Base-by-base conservation (phyloP, 2,329 filamentous ascomycete species). In the Monilinia vaccinii-corymbosi region DNA sequence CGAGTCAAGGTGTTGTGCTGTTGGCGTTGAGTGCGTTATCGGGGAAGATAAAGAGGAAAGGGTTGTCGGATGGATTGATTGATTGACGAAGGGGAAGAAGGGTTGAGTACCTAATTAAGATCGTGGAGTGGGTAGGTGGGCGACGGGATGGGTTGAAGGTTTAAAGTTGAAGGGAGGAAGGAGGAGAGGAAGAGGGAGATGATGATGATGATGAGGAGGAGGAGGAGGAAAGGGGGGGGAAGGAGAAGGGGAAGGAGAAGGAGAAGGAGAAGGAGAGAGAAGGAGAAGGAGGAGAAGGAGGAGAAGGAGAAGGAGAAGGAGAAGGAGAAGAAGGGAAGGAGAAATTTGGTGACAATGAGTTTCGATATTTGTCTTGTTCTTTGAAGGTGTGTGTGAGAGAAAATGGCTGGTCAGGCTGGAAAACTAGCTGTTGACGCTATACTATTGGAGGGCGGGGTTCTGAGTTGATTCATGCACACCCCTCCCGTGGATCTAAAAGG, bases 171-270 rank as follows among this genome's bases (percentile, higher is more conserved):
- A 62, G 61, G 58, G 64, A 50, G 63, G 60, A 50, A 48, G 50
- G 48, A 61, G 56, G 68, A 60, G 61, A 62, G 56, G 63, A 61
- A 63, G 55, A n/a, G n/a, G n/a, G n/a, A n/a, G n/a, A n/a, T n/a
- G n/a, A n/a, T n/a, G n/a, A n/a, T n/a, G n/a, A n/a, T n/a, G n/a
- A n/a, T n/a, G n/a, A n/a, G n/a, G n/a, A n/a, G n/a, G n/a, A n/a
- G n/a, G n/a, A n/a, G n/a, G n/a, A n/a, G n/a, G n/a, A n/a, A n/a
- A n/a, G n/a, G n/a, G n/a, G n/a, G n/a, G n/a, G n/a, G n/a, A n/a
- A n/a, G n/a, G n/a, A n/a, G n/a, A n/a, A n/a, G n/a, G n/a, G n/a
- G n/a, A n/a, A n/a, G n/a, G n/a, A n/a, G n/a, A n/a, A n/a, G n/a
- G n/a, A n/a, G n/a, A n/a, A n/a, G n/a, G n/a, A n/a, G n/a, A 62